Conservation (phyloP, 805 yeast species). For the Lipomyces sp. region DNA sequence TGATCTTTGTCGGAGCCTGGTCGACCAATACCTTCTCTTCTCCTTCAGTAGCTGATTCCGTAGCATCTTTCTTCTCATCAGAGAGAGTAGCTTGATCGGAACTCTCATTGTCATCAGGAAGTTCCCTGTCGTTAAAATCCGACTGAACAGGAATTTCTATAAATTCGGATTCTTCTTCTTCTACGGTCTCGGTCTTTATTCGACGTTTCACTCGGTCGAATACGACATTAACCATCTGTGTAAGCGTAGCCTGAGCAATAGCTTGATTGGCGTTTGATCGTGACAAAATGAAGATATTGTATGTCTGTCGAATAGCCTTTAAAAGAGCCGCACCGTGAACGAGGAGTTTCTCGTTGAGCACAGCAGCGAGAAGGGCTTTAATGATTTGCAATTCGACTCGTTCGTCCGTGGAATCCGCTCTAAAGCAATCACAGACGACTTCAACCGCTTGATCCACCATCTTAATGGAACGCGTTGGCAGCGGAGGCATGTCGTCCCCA, state of each 20-base stretch:
- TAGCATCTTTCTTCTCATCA: neutral
- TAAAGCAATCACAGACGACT: constrained; percentile 81
- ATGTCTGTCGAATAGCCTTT: constrained; percentile 90
- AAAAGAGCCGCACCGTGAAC: constrained; percentile 89
- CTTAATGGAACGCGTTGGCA: constrained; percentile 31
- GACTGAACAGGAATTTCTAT: constrained; percentile 30
- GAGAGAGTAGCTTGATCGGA: constrained; percentile 16
- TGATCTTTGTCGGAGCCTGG: constrained; percentile 34
- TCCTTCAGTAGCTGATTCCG: neutral
- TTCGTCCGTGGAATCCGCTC: constrained; percentile 90
- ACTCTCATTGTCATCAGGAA: constrained; percentile 24
- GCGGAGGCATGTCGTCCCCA: constrained; percentile 32
- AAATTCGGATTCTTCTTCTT: constrained; percentile 17
- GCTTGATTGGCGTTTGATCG: constrained; percentile 83
- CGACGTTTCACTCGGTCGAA: constrained; percentile 69
- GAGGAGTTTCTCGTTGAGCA: constrained; percentile 75
- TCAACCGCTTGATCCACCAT: constrained; percentile 59
- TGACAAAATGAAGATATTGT: constrained; percentile 87
- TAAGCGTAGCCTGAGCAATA: constrained; percentile 91
- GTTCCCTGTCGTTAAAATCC: constrained; percentile 13
- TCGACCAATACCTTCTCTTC: neutral
- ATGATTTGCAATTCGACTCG: constrained; percentile 89
- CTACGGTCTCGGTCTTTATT: constrained; percentile 24
- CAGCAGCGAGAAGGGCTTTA: constrained; percentile 87
- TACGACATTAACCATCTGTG: constrained; percentile 84